A percentile compares a stretch with the other conserved stretches of the same genome.
Evolutionary conservation across 345 rosid genomes (phyloP).

Genomic region (Adansonia digitata): DNA sequence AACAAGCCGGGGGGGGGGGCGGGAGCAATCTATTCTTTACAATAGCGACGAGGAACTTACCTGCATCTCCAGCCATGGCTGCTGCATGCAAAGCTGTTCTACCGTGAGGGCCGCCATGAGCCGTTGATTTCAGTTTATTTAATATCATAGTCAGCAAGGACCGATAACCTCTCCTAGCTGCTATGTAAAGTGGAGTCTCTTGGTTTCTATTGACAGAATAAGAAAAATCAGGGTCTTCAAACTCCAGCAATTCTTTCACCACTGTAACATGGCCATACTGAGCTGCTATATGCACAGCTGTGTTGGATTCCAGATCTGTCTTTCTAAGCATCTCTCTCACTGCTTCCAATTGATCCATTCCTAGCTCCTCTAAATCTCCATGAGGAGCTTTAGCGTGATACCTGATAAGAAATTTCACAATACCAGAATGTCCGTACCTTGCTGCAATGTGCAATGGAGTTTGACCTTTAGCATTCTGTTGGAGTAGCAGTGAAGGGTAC

Average conservation of each 20-base stretch:
- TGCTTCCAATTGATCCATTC: neutral
- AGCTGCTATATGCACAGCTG: neutral
- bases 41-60: neutral
- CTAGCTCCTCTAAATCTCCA: neutral
- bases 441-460: conserved; percentile 18
- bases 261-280: neutral
- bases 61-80: neutral
- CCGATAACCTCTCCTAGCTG: neutral
- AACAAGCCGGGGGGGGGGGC: neutral
- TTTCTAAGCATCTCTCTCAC: conserved; percentile 1
- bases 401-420: neutral
- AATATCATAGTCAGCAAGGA: neutral
- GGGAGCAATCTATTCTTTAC: no score
- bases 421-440: neutral
- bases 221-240: neutral
- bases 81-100: conserved; percentile 18
- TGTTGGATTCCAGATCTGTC: neutral
- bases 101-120: neutral
- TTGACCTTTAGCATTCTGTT: conserved; percentile 4
- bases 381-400: neutral
- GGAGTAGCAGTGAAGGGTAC: conserved; percentile 1
- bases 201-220: neutral
- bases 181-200: conserved; percentile 16
- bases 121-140: neutral
- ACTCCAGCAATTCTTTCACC: neutral